These are phyloP conservation scores for Bretziella fagacearum DNA, from an alignment of 2,329 filamentous ascomycete species.

Conservation along the genomic window DNA sequence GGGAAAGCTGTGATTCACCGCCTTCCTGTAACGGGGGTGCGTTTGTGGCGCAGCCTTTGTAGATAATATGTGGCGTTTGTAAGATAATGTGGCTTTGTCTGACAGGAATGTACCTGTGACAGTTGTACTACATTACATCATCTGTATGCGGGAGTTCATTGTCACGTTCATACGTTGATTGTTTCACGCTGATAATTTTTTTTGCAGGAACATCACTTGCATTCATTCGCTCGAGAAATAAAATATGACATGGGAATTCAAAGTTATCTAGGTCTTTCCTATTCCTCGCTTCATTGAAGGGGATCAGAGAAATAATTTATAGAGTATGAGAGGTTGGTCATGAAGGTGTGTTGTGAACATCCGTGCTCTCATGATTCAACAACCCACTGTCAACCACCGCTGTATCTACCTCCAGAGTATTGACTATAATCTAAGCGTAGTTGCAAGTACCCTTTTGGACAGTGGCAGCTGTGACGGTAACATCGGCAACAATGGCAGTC, in stretches of 20 bases:
- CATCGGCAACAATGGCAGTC: slow-evolving; percentile 8
- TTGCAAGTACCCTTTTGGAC: slow-evolving; percentile 6
- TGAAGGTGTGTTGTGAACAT: too few species aligned
- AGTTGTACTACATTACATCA: not conserved
- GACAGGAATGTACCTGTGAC: not conserved
- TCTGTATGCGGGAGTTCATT: too few species aligned
- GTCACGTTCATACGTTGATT: too few species aligned
- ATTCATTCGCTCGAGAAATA: not conserved
- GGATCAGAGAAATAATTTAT: too few species aligned
- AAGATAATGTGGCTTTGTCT: slow-evolving; percentile 1
- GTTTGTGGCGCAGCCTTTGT: not conserved
- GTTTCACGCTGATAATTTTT: too few species aligned
- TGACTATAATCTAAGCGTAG: slow-evolving; percentile 11
- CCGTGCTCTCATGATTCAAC: too few species aligned
- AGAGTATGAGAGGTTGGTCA: too few species aligned
- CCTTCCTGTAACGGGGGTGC: not conserved
- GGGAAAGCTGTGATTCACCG: not conserved
- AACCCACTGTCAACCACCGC: too few species aligned
- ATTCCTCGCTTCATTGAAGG: too few species aligned
- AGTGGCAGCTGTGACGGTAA: not conserved
- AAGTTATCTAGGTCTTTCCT: not conserved
- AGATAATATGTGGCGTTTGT: not conserved
- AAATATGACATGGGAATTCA: not conserved
- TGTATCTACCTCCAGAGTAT: too few species aligned
- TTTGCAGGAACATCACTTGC: not conserved